phyloP scores from a whole-genome alignment of 768 basidiomycete species.

The Mycena vulgaris region DNA sequence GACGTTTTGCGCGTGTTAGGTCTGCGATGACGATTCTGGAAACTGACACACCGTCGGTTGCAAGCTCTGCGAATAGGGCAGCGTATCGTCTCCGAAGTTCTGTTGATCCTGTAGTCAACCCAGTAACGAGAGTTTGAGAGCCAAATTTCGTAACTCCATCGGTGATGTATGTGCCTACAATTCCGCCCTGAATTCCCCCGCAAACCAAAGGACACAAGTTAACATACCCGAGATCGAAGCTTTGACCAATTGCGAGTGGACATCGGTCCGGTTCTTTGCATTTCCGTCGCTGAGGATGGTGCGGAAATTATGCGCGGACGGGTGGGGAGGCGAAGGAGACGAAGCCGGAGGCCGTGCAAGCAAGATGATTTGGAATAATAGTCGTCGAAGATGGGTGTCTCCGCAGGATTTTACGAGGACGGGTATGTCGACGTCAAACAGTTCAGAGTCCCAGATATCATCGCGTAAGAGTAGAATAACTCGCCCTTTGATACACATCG shows the following conservation, averaged over 20 bases:
- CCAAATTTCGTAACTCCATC: not conserved
- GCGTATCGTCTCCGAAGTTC: no score
- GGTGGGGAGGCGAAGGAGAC: not conserved
- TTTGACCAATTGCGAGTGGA: not conserved
- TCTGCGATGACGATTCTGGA: not conserved
- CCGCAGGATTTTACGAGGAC: not conserved
- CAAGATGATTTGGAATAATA: not conserved
- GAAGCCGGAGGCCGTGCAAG: not conserved
- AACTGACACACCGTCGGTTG: no score
- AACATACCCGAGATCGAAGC: not conserved
- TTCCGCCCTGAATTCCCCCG: not conserved
- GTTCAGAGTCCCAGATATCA: not conserved
- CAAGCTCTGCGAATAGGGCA: no score
- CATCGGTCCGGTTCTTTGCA: not conserved
- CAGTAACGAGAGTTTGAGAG: not conserved
- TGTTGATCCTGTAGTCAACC: not conserved
- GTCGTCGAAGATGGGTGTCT: not conserved
- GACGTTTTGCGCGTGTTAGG: not conserved
- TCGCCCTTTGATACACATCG: not conserved
- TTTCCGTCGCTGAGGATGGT: not conserved
- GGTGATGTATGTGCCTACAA: not conserved
- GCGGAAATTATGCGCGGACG: not conserved
- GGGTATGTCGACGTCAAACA: slow-evolving; percentile 2
- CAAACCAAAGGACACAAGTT: not conserved
- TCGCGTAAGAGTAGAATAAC: not conserved